These are phyloP conservation scores for Alternaria brassicae DNA, from an alignment of 2,329 filamentous ascomycete species.

Conservation along the genomic window DNA sequence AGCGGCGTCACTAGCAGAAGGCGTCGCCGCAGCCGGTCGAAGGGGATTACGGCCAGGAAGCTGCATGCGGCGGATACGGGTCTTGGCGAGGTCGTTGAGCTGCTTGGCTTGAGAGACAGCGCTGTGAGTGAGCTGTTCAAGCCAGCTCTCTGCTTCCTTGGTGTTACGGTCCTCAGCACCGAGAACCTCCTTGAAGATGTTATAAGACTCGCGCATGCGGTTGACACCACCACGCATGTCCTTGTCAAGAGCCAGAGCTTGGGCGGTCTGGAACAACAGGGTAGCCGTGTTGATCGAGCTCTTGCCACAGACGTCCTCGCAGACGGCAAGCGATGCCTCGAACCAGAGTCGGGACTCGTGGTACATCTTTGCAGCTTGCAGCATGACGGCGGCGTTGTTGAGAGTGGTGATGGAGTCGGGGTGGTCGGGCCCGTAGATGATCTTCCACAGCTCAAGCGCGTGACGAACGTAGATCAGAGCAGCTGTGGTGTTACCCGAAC, in stretches of 20 bases:
- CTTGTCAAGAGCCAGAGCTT: slow-evolving; percentile 93
- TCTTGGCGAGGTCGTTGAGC: slow-evolving; percentile 80
- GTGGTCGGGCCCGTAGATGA: slow-evolving; percentile 92
- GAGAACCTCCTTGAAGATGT: slow-evolving; percentile 87
- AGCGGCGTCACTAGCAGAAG: slow-evolving; percentile 59
- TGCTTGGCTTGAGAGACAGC: slow-evolving; percentile 95
- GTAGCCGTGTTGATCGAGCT: slow-evolving; percentile 93
- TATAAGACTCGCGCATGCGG: slow-evolving; percentile 96
- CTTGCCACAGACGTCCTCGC: slow-evolving; percentile 87
- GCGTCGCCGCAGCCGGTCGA: slow-evolving; percentile 68
- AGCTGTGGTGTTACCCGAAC: slow-evolving; percentile 84
- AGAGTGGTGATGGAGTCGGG: slow-evolving; percentile 98
- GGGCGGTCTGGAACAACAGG: slow-evolving; percentile 94
- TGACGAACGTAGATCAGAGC: slow-evolving; percentile 92
- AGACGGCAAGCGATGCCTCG: slow-evolving; percentile 87
- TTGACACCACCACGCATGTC: slow-evolving; percentile 90
- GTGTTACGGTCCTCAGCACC: slow-evolving; percentile 95
- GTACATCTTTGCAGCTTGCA: slow-evolving; percentile 93
- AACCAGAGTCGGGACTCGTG: slow-evolving; percentile 97
- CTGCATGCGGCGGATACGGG: slow-evolving; percentile 73
- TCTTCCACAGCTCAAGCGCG: slow-evolving; percentile 93
- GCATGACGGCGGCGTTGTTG: slow-evolving; percentile 98
- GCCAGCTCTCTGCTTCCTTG: slow-evolving; percentile 95
- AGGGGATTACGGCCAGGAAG: slow-evolving; percentile 65
- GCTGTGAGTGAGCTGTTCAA: slow-evolving; percentile 94